Percentiles rank a stretch among this genome's conserved stretches.
phyloP scores from a whole-genome alignment of 352 stramenopile genomes.

The Phytophthora constricta region DNA sequence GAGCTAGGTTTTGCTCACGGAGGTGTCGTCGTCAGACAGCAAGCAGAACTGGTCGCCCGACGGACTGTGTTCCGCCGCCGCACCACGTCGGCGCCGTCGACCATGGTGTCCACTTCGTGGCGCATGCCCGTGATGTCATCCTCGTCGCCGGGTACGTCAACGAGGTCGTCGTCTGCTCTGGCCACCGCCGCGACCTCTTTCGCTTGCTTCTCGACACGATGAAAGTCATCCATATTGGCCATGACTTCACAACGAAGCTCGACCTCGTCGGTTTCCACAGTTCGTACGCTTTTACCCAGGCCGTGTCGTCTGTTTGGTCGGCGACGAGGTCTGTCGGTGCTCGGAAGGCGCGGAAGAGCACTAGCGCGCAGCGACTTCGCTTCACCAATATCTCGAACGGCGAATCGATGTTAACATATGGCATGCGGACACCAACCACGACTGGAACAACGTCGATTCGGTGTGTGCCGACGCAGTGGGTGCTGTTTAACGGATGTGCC shows the following conservation, averaged over 20 bases:
- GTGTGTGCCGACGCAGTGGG: no score
- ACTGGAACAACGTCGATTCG: no score
- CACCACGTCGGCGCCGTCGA: not conserved
- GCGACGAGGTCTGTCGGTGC: no score
- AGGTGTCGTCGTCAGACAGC: not conserved
- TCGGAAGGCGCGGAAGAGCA: not conserved
- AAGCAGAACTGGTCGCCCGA: not conserved
- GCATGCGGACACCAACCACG: no score
- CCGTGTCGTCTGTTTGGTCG: not conserved
- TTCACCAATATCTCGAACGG: no score
- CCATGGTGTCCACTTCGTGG: not conserved
- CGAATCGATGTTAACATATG: no score
- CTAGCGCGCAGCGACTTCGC: not conserved
- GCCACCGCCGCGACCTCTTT: not conserved
- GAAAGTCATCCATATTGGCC: constrained; percentile 1
- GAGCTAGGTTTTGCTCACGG: not conserved
- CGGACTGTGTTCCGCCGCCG: not conserved
- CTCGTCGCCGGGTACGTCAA: not conserved
- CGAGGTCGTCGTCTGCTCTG: not conserved
- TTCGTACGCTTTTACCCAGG: not conserved
- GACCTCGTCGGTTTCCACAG: not conserved
- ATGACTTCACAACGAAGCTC: not conserved
- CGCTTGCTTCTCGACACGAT: not conserved
- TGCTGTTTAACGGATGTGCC: no score
- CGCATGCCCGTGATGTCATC: not conserved